Percentiles rank a stretch among this genome's conserved stretches.
Evolutionary conservation across 2,329 filamentous ascomycete species (phyloP).

Genomic region (Neurospora sp.): DNA sequence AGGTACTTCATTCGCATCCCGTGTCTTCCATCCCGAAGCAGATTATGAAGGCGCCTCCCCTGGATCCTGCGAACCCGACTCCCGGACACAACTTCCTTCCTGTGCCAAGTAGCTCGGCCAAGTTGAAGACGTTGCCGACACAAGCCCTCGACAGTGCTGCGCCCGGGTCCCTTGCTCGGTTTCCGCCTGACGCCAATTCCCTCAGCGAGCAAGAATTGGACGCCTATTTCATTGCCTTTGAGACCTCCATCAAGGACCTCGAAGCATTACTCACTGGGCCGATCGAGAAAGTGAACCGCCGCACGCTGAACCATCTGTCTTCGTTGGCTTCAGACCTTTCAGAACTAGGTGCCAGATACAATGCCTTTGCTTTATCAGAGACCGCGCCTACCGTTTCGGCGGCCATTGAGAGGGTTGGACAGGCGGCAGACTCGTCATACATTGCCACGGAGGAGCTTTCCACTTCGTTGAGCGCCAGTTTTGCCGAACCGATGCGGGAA

Average conservation of each 20-base stretch:
- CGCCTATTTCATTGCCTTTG: constrained; percentile 91
- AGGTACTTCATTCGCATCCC: constrained; percentile 89
- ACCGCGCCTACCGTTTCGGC: constrained; percentile 79
- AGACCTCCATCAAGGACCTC: constrained; percentile 82
- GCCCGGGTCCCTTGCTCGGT: constrained; percentile 50
- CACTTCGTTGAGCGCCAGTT: constrained; percentile 77
- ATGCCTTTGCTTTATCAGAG: constrained; percentile 92
- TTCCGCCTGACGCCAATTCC: constrained; percentile 68
- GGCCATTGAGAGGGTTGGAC: constrained; percentile 88
- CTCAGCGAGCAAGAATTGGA: constrained; percentile 86
- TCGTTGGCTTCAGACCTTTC: constrained; percentile 79
- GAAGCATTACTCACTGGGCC: constrained; percentile 82
- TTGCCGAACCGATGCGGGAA: constrained; percentile 96
- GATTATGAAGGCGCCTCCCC: constrained; percentile 85
- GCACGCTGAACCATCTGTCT: constrained; percentile 77
- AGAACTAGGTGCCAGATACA: constrained; percentile 91
- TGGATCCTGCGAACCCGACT: constrained; percentile 88
- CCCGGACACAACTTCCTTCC: constrained; percentile 81
- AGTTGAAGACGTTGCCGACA: constrained; percentile 55
- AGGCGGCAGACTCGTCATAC: constrained; percentile 92
- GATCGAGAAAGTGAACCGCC: constrained; percentile 93
- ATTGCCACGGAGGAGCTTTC: constrained; percentile 91
- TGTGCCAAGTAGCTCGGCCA: constrained; percentile 75
- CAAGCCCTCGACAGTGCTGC: constrained; percentile 34
- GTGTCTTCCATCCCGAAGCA: constrained; percentile 89